A percentile compares a stretch with the other conserved stretches of the same genome.
Evolutionary conservation across 371 early-diverging fungal species (phyloP).

Genomic region (Batrachochytrium dendrobatidis): DNA sequence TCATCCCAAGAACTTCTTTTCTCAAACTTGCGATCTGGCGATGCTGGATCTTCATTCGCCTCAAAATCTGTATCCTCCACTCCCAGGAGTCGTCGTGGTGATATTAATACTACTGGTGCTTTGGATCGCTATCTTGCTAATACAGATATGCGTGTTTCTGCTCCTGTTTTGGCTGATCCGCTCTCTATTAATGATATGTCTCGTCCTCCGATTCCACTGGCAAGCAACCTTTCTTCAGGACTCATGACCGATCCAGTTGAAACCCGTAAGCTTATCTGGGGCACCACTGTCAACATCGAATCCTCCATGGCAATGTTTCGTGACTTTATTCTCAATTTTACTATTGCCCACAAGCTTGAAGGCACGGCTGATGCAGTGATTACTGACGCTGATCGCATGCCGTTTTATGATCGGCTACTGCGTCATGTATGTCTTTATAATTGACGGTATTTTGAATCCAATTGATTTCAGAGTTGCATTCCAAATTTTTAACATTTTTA

Average conservation of each 20-base stretch:
- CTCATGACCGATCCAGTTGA: slow-evolving; percentile 12
- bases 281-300: slow-evolving; percentile 94
- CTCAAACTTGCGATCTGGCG: too few relatives aligned
- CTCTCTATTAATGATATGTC: too few relatives aligned
- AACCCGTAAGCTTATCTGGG: slow-evolving; percentile 79
- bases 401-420: slow-evolving; percentile 66
- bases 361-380: slow-evolving; percentile 6
- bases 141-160: too few relatives aligned
- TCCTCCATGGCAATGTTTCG: slow-evolving; percentile 84
- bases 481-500: too few relatives aligned
- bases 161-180: too few relatives aligned
- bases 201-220: too few relatives aligned
- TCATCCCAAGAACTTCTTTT: too few relatives aligned
- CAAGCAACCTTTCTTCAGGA: too few relatives aligned
- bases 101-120: background rate
- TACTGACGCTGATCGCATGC: slow-evolving; percentile 45
- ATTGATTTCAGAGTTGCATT: too few relatives aligned
- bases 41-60: background rate
- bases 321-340: slow-evolving; percentile 80
- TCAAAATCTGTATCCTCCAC: background rate
- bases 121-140: background rate
- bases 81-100: background rate
- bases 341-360: slow-evolving; percentile 30
- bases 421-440: slow-evolving; percentile 35
- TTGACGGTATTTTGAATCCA: too few relatives aligned